phyloP scores from a whole-genome alignment of 345 rosid species.

The Stellera chamaejasme region DNA sequence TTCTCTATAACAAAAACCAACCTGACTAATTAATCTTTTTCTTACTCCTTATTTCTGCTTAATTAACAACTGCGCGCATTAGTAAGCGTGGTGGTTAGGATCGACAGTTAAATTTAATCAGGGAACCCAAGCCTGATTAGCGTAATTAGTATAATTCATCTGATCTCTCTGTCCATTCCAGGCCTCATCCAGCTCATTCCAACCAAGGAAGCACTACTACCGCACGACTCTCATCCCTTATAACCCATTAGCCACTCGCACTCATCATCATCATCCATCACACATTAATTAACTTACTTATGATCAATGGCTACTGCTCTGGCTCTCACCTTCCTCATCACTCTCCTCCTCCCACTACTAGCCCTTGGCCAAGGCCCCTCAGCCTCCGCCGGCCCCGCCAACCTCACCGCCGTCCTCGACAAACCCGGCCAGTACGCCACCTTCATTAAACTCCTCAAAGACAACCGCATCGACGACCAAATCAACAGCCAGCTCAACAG shows the following conservation, averaged over 20 bases:
- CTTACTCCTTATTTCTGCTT: no score
- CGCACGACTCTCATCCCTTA: slow-evolving; percentile 19
- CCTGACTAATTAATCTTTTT: no score
- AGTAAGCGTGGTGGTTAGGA: no score
- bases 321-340: slow-evolving; percentile 12
- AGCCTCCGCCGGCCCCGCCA: slow-evolving; percentile 45
- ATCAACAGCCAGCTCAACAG: slow-evolving; percentile 56
- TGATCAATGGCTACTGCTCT: slow-evolving; percentile 31
- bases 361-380: slow-evolving; percentile 22
- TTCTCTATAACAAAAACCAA: no score
- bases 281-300: slow-evolving; percentile 4
- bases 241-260: slow-evolving; percentile 17
- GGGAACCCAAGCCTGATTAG: no score
- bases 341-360: slow-evolving; percentile 29
- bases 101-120: no score
- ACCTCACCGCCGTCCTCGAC: slow-evolving; percentile 66
- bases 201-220: slow-evolving; percentile 18
- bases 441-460: slow-evolving; percentile 43
- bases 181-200: slow-evolving; percentile 42
- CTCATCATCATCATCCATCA: slow-evolving; percentile 2
- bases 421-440: slow-evolving; percentile 57
- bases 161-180: slow-evolving; percentile 5
- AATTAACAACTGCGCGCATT: no score
- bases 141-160: no score
- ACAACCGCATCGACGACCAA: slow-evolving; percentile 51